Conservation (phyloP, 1,139 yeast species). For the Candida glucosophila region DNA sequence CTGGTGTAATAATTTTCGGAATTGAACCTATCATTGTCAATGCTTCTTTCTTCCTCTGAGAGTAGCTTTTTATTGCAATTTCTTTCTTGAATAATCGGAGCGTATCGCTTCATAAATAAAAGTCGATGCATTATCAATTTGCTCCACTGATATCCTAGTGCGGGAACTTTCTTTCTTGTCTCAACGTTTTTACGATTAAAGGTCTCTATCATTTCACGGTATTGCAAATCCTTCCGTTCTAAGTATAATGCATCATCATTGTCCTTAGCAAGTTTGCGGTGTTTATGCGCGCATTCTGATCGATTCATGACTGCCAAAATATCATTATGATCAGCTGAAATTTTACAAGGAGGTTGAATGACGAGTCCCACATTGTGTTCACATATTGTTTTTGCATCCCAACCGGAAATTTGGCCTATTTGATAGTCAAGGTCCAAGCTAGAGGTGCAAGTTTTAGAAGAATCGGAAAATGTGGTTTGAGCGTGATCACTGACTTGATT, state of each 20-base stretch:
- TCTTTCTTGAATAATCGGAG: slow-evolving; percentile 12
- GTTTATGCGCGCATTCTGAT: no score
- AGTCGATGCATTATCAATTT: slow-evolving; percentile 23
- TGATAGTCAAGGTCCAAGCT: slow-evolving; percentile 59
- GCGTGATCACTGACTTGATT: slow-evolving; percentile 75
- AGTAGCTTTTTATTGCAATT: neutral
- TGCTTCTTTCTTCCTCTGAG: no score
- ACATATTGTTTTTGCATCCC: slow-evolving; percentile 43
- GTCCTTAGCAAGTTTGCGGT: no score
- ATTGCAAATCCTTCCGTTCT: no score
- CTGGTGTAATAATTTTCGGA: slow-evolving; percentile 16
- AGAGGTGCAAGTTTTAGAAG: slow-evolving; percentile 11
- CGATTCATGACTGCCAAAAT: no score
- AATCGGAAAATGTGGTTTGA: slow-evolving; percentile 9
- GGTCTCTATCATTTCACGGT: slow-evolving; percentile 8
- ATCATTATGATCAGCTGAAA: no score
- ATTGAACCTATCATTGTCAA: neutral
- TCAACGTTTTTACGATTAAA: slow-evolving; percentile 8
- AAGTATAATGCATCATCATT: no score
- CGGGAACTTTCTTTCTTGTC: slow-evolving; percentile 24
- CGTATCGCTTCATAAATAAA: slow-evolving; percentile 25
- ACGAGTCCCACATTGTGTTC: no score
- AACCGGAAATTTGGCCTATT: slow-evolving; percentile 65
- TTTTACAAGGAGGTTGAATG: no score
- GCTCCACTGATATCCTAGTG: slow-evolving; percentile 36